phyloP scores from a whole-genome alignment of 345 rosid species.

The Salix suchowensis region DNA sequence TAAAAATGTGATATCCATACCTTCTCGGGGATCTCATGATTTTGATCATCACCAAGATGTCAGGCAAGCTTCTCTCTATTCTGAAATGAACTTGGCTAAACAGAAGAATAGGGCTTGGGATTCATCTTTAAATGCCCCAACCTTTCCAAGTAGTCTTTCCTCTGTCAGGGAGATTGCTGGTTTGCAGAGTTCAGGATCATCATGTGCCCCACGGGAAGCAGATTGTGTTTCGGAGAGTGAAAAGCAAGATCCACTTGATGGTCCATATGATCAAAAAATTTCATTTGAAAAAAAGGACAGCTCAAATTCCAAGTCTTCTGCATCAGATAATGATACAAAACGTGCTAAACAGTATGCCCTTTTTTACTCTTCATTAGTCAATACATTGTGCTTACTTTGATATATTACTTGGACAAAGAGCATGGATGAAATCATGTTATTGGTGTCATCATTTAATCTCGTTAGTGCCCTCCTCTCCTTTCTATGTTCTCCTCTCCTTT shows the following conservation, averaged over 20 bases:
- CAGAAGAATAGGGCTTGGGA: constrained; percentile 55
- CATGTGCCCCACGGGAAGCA: constrained; percentile 44
- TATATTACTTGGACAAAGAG: neutral
- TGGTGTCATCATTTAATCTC: neutral
- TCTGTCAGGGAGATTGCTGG: constrained; percentile 49
- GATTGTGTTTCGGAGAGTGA: constrained; percentile 42
- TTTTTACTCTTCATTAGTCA: constrained; percentile 2
- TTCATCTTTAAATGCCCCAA: constrained; percentile 34
- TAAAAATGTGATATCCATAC: constrained; percentile 33
- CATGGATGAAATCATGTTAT: neutral
- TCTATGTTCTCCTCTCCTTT: neutral
- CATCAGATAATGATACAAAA: constrained; percentile 28
- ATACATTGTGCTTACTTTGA: neutral
- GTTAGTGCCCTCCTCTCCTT: neutral
- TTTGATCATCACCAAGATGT: constrained; percentile 52
- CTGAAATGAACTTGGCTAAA: constrained; percentile 44
- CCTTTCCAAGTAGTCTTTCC: constrained; percentile 43
- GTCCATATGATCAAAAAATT: constrained; percentile 44
- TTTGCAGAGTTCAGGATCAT: constrained; percentile 45
- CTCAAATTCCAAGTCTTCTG: constrained; percentile 26
- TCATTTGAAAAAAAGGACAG: constrained; percentile 55
- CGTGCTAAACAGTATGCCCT: constrained; percentile 72
- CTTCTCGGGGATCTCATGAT: constrained; percentile 67
- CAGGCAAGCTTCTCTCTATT: constrained; percentile 38
- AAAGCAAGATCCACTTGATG: constrained; percentile 54